Percentiles rank a stretch among this genome's conserved stretches.
These are phyloP conservation scores for Apiotrichum veenhuisii DNA, from an alignment of 1,284 basidiomycete species.

Conservation along the genomic window DNA sequence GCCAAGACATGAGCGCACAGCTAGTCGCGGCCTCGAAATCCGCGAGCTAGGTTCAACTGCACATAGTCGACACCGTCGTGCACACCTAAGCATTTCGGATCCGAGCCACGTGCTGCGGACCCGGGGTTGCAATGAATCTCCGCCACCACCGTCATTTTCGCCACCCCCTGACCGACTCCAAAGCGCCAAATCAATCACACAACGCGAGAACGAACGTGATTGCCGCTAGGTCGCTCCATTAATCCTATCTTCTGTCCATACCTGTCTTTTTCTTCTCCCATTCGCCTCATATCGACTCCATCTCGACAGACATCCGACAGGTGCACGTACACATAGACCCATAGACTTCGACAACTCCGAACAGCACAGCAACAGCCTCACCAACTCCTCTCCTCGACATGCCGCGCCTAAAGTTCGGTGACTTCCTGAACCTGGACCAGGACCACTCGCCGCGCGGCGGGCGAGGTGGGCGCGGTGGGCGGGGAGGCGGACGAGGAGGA, in stretches of 20 bases:
- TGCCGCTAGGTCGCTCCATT: background rate
- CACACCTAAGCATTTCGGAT: too few relatives aligned
- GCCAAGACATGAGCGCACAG: too few relatives aligned
- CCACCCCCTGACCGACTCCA: background rate
- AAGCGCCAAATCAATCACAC: too few relatives aligned
- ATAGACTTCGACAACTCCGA: background rate
- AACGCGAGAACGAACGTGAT: background rate
- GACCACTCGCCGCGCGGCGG: conserved; percentile 28
- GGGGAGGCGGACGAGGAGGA: conserved; percentile 19
- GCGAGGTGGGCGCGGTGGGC: conserved; percentile 23
- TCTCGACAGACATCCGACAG: too few relatives aligned
- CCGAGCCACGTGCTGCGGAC: background rate
- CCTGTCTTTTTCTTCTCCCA: background rate
- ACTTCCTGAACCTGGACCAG: conserved; percentile 33
- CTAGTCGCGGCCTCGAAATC: too few relatives aligned
- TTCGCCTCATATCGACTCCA: background rate
- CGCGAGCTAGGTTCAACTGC: too few relatives aligned
- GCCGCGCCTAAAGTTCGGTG: conserved; percentile 31
- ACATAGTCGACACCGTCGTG: too few relatives aligned
- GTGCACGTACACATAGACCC: background rate
- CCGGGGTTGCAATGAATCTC: background rate
- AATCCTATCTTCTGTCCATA: background rate
- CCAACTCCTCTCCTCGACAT: conserved; percentile 4
- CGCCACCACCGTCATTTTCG: background rate
- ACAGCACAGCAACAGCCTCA: background rate